Evolutionary conservation across 257 asterid genomes (phyloP), one percentile per base, ranked within the genome.

Genomic region (Solanum piurae): DNA sequence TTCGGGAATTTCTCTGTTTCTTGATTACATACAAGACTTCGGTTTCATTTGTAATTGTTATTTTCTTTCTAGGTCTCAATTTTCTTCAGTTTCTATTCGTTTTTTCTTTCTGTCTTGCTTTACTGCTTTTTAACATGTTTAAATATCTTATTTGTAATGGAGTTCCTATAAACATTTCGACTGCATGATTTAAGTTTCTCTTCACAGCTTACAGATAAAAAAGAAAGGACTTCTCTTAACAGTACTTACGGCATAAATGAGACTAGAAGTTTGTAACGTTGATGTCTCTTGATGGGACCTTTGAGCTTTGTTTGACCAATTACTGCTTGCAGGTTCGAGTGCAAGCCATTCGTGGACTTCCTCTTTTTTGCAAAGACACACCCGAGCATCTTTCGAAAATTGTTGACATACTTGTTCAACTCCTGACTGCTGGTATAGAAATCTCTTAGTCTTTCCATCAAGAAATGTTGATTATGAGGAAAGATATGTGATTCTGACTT

Each of bases 281-380:
- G 87, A 83, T 87, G 87, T 83, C 27, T 37, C 37, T 68, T 66
- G 42, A 72, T 37, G 86, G 64, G 87, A 27, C 73, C n/a, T 86
- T 83, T 55, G 79, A 52, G 20, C 72, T 88, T 83, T n/a, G 44
- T 23, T 42, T 87, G 62, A 66, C 66, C 38, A 55, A 75, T 76
- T 36, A 87, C 42, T 76, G 40, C 52, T 80, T 87, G 86, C 92
- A 96, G 99, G 92, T 94, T 87, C 94, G 99, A 73, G 98, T 96
- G 89, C 99, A 96, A 92, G 99, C 99, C 27, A 96, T 95, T 76
- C 98, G 99, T 25, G 98, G 99, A 77, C 98, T 96, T 86, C 98
- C 99, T 66, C 98, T 96, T 83, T 96, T 96, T 93, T 96, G 99
- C 94, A 96, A 95, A 95, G 99, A 96, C 87, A 96, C 99, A 88